These are phyloP conservation scores for Puccinia horiana DNA, from an alignment of 1,284 basidiomycete species.

Conservation along the genomic window DNA sequence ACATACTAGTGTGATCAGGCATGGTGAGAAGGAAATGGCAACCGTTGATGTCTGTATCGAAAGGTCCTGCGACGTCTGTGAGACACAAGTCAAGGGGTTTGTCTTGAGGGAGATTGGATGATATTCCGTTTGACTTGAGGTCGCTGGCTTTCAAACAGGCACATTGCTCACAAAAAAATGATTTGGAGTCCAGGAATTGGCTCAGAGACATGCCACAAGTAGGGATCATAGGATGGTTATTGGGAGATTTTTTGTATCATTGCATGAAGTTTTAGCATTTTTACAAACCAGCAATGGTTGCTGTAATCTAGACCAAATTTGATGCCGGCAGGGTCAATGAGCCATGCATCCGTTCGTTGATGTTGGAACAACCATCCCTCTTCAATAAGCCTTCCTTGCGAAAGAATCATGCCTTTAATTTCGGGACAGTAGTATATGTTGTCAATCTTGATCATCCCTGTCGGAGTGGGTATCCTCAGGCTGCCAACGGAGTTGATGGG, in stretches of 20 bases:
- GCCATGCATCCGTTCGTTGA: background rate
- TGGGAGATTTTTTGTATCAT: background rate
- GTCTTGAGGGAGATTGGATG: background rate
- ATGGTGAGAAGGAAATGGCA: background rate
- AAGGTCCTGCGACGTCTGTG: background rate
- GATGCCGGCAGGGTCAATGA: background rate
- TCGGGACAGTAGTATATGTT: background rate
- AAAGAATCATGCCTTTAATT: background rate
- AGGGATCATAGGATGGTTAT: background rate
- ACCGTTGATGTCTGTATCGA: background rate
- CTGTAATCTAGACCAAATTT: background rate
- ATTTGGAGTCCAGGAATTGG: background rate
- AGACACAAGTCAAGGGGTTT: background rate
- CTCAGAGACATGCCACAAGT: background rate
- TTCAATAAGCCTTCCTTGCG: background rate
- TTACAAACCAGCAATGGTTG: background rate
- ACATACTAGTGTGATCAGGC: background rate
- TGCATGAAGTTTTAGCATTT: background rate
- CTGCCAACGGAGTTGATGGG: background rate
- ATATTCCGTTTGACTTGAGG: background rate
- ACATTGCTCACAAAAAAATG: background rate
- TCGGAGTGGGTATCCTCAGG: background rate
- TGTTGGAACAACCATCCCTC: background rate
- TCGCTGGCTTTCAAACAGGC: background rate
- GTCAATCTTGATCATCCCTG: background rate